These are phyloP conservation scores for Nakazawaea peltata DNA, from an alignment of 805 yeast genomes.

Conservation along the genomic window DNA sequence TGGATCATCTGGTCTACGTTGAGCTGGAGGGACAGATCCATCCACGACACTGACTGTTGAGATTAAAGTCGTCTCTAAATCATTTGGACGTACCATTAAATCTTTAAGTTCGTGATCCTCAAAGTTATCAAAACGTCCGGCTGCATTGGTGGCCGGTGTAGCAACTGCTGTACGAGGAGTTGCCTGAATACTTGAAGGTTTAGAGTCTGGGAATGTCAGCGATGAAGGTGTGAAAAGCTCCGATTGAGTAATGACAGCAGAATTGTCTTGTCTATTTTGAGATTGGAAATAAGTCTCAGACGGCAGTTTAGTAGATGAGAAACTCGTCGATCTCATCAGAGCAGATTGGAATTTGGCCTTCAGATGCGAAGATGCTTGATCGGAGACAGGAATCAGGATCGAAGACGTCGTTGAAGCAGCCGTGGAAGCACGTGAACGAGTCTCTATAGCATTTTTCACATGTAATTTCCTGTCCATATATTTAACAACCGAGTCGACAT, in stretches of 20 bases:
- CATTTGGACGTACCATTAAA: constrained; percentile 9
- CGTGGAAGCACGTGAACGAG: constrained; percentile 6
- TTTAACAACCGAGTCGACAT: constrained; percentile 9
- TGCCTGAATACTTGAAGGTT: no score
- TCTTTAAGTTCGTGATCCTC: constrained; percentile 6
- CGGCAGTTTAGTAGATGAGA: neutral
- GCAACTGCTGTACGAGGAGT: no score
- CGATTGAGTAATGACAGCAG: no score
- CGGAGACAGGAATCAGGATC: no score
- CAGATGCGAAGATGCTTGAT: no score
- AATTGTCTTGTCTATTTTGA: no score
- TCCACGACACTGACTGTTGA: constrained; percentile 9
- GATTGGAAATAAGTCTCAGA: neutral
- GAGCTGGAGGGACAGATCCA: neutral
- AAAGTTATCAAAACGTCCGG: constrained; percentile 2
- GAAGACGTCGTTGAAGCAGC: no score
- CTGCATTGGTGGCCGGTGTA: constrained; percentile 1
- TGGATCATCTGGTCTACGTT: constrained; percentile 43
- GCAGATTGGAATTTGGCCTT: no score
- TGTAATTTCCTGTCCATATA: constrained; percentile 11
- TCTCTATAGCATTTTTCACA: no score
- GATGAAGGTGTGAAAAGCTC: no score
- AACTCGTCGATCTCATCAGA: no score
- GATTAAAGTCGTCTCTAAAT: constrained; percentile 7
- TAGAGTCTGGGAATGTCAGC: no score